Evolutionary conservation across 1,139 yeast genomes (phyloP), one percentile per base, ranked within the genome.

Genomic region (Nakaseomyces glabratus): DNA sequence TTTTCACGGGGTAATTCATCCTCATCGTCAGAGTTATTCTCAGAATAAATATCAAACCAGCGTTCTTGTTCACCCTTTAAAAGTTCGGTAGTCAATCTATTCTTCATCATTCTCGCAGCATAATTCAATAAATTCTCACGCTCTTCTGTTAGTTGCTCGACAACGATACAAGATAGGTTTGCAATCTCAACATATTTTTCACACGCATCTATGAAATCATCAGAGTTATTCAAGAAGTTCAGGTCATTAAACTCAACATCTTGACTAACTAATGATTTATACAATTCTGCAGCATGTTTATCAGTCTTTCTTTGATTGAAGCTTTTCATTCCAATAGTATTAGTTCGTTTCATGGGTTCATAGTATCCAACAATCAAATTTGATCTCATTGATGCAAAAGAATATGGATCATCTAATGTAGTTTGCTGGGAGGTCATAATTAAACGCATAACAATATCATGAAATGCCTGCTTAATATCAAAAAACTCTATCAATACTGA

Each of bases 21-120:
- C 12, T 40, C 44, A 11, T 39, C 42, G 18, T 44, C 46, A 4
- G 43, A 37, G 23, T 39, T 38, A 6, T 37, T 37, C 13, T 44
- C 48, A 11, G 41, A 35, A 21, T 38, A 30, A 20, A 39, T 42
- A 26, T 38, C 38, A 28, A 39, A 41, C 46, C 47, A 44, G 14
- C 34, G 35, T 9, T 46, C 47, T 31, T 44, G 47, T 35, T 76
- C 84, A 24, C 71, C 73, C 28, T 72, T 65, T 35, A 78, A 61
- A 31, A 79, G 57, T 33, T 78, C 79, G 13, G 75, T 73, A 40
- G 75, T 72, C 44, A 77, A 71, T 48, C 77, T 82, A 45, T 77
- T 76, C 46, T 78, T 80, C 85, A 81, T 76, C 35, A 79, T 77
- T 48, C 90, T 66, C 0, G 88, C 77, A 10, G 85, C 80, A 49